Base-by-base conservation (phyloP, 2,329 filamentous ascomycete species). In the Arthrobotrys iridis region DNA sequence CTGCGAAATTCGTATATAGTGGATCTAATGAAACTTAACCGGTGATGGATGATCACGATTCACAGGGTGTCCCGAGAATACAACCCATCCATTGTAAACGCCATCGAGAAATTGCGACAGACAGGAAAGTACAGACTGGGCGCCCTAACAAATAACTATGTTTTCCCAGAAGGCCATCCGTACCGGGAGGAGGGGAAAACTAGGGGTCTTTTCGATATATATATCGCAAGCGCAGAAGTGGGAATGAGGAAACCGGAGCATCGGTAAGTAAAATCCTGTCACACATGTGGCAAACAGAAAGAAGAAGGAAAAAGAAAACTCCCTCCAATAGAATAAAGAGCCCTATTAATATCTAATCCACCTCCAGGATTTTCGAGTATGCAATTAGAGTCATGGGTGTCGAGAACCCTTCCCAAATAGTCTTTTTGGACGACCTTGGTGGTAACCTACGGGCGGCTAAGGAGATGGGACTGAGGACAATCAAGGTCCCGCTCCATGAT, bases 351-450 rank as follows among this genome's bases (percentile, higher is more conserved):
- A 46, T 55, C n/a, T 28, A 2, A 55, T n/a, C n/a, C n/a, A n/a
- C n/a, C 22, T 41, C 13, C 28, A 75, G 71, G 11, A 94, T 97
- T 64, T 99, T 98, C 79, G 84, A 88, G 78, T 85, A 91, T 77
- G 90, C 94, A 0, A 81, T 97, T 50, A 82, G 85, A 65, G 37
- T 40, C 24, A 28, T 75, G 22, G 86, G 88, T 78, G 85, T 95
- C 77, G 85, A 91, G 79, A 85, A 87, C 15, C 43, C 71, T 35
- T 75, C 63, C n/a, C 92, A 97, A 65, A 85, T 97, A 46, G 83
- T 96, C 3, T 99, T 99, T 81, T 83, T 97, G 57, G 95, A 97
- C 81, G 93, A 97, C 79, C 97, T 99, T 81, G 95, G 95, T 1
- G 89, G 93, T 82, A 99, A 99, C 81, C 82, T 98, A 70, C 95